Evolutionary conservation across 257 asterid genomes (phyloP), one percentile per base, ranked within the genome.

Genomic region (Solanum arcanum): DNA sequence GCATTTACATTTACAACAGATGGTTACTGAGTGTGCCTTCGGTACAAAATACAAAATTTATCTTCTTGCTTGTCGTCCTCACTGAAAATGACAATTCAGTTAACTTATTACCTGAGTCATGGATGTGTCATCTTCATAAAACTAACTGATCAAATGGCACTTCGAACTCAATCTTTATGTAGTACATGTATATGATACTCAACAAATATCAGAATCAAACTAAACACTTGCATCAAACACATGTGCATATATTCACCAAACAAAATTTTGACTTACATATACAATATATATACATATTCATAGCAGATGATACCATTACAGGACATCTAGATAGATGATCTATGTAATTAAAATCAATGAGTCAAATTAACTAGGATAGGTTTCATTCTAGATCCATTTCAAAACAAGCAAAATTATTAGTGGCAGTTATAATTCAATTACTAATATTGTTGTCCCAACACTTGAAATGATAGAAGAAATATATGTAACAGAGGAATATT

Each of bases 401-500:
- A 78, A 33, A 78, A 3, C 27, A 10, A 78, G 23, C 68, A 47
- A 80, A 47, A 80, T 47, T 29, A 80, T 29, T 16, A 18, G 20
- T 47, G 81, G 44, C 44, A 80, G 44, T 47, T 27, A 78, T 29
- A 47, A 80, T 80, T 62, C 85, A 80, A 80, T 80, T 47, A 62
- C 70, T 62, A 47, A 47, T 16, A 49, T 80, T 47, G 21, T 80
- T 47, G 12, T 80, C 84, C 64, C 66, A 47, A 59, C 6, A 68
- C 21, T 25, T 12, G 37, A 59, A 33, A 20, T 46, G 16, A 41
- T 44, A 33, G 25, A 69, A 70, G 77, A 60, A 86, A 69, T 72
- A 62, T 86, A 87, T 86, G 70, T 66, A 37, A 87, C 87, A 83
- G 60, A 56, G 83, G 74, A 87, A 87, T 89, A 85, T 85, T 64